Evolutionary conservation across 352 stramenopile species (phyloP).

Genomic region (Phytophthora hibernalis): DNA sequence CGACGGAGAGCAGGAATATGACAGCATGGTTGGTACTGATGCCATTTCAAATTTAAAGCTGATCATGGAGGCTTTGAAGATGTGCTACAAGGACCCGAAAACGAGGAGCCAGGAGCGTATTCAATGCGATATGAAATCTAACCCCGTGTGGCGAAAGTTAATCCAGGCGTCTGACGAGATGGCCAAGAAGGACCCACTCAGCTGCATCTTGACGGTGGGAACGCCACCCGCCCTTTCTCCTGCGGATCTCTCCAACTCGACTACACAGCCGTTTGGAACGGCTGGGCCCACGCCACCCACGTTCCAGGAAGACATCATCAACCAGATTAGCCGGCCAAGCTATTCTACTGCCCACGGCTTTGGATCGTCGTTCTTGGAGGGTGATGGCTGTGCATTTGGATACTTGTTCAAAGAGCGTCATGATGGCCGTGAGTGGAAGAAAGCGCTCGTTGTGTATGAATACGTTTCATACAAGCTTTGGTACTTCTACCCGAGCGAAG

Average conservation of each 20-base stretch:
- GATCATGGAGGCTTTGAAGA: slow-evolving; percentile 78
- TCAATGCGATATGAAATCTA: slow-evolving; percentile 53
- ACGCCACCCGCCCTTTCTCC: slow-evolving; percentile 40
- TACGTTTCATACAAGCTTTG: slow-evolving; percentile 89
- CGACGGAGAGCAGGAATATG: slow-evolving; percentile 42
- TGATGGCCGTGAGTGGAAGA: slow-evolving; percentile 75
- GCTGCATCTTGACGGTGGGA: slow-evolving; percentile 66
- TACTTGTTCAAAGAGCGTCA: slow-evolving; percentile 86
- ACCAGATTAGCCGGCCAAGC: slow-evolving; percentile 85
- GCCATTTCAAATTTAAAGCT: slow-evolving; percentile 84
- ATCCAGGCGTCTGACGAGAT: slow-evolving; percentile 61
- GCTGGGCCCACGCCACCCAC: slow-evolving; percentile 59
- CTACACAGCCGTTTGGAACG: slow-evolving; percentile 30
- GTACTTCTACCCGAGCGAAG: slow-evolving; percentile 90
- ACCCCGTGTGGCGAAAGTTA: slow-evolving; percentile 66
- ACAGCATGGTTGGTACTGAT: slow-evolving; percentile 64
- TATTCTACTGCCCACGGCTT: slow-evolving; percentile 86
- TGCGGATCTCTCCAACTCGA: slow-evolving; percentile 32
- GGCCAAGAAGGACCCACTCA: slow-evolving; percentile 49
- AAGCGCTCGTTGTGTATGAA: slow-evolving; percentile 88
- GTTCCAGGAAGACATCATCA: slow-evolving; percentile 90
- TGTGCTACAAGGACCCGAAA: slow-evolving; percentile 80
- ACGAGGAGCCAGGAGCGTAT: slow-evolving; percentile 79
- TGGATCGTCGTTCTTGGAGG: slow-evolving; percentile 85
- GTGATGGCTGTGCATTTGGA: slow-evolving; percentile 85